A percentile compares a stretch with the other conserved stretches of the same genome.
Conservation (phyloP, 2,329 filamentous ascomycete genomes). For the Diaporthe destruens region DNA sequence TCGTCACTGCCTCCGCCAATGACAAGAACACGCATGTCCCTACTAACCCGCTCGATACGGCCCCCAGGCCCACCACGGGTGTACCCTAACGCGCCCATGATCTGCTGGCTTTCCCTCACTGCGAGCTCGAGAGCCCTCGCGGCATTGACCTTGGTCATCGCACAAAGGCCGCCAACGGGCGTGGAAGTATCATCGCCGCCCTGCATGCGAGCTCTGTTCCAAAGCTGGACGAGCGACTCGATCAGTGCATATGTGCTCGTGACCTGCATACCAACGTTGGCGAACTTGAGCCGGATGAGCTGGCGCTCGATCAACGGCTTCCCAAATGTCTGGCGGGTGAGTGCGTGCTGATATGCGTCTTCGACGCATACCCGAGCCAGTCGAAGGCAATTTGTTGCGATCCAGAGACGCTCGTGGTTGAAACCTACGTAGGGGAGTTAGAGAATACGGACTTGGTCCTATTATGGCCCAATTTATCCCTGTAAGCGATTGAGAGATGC, state of each 20-base stretch:
- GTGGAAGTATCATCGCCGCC: neutral
- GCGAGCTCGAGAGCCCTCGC: constrained; percentile 46
- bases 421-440: constrained; percentile 60
- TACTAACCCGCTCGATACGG: constrained; percentile 56
- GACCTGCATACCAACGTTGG: constrained; percentile 47
- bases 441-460: neutral
- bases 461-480: neutral
- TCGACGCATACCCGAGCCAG: constrained; percentile 65
- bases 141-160: constrained; percentile 13
- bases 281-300: constrained; percentile 62
- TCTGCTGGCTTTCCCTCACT: constrained; percentile 58
- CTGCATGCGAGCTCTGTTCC: constrained; percentile 7
- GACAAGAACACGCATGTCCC: constrained; percentile 61
- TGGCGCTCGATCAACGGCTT: constrained; percentile 54
- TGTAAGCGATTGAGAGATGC: neutral
- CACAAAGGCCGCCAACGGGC: constrained; percentile 7
- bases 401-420: constrained; percentile 66
- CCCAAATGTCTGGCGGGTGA: constrained; percentile 64
- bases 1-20: constrained; percentile 62
- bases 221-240: constrained; percentile 6
- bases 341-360: constrained; percentile 61
- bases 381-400: constrained; percentile 65
- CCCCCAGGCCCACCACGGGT: constrained; percentile 51
- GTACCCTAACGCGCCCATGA: constrained; percentile 61
- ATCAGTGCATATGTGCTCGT: constrained; percentile 10